Base-by-base conservation (phyloP, 495 filamentous ascomycete genomes). In the Aspergillus wentii region DNA sequence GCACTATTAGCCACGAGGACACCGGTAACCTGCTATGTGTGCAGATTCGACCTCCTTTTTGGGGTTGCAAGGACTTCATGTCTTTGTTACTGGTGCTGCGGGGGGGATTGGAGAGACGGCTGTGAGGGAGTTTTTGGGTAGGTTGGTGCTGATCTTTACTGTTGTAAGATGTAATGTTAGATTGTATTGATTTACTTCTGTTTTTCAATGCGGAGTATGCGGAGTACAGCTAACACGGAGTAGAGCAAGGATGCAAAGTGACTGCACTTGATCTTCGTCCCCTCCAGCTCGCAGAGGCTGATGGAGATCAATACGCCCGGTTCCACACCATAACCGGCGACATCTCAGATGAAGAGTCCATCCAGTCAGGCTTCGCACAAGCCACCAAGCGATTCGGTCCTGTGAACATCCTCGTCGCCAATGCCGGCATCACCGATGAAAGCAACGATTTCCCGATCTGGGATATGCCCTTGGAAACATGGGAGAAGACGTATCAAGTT, bases 61-160 rank as follows among this genome's bases (percentile, higher is more conserved):
- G 16, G 63, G 56, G 3, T 46, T 79, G 6, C 68, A 76, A 51
- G 72, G 65, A 13, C 56, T 61, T 10, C 74, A 78, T 59, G 72
- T 70, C n/a, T 74, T 80, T 35, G 59, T 80, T n/a, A 76, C 72
- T 9, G 75, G 74, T 16, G 74, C 73, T 17, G 68, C 69, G n/a
- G 64, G 72, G 30, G 64, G 66, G 11, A 75, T 77, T 56, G 76
- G 75, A 1, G 44, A 66, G 42, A 45, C 69, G 30, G 60, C 69
- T 1, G 67, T 76, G 7, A 53, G 54, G 33, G 73, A 78, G 41
- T 76, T 80, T 34, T 49, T 80, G 21, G 61, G 76, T 78, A 61
- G 8, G 61, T 56, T 13, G 1, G 7, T n/a, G n/a, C n/a, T n/a
- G n/a, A n/a, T n/a, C n/a, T n/a, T n/a, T n/a, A n/a, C n/a, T n/a